Percentiles rank a stretch among this genome's conserved stretches.
These are phyloP conservation scores for Selenicereus undatus DNA, from an alignment of 148 eudicot species.

Conservation along the genomic window DNA sequence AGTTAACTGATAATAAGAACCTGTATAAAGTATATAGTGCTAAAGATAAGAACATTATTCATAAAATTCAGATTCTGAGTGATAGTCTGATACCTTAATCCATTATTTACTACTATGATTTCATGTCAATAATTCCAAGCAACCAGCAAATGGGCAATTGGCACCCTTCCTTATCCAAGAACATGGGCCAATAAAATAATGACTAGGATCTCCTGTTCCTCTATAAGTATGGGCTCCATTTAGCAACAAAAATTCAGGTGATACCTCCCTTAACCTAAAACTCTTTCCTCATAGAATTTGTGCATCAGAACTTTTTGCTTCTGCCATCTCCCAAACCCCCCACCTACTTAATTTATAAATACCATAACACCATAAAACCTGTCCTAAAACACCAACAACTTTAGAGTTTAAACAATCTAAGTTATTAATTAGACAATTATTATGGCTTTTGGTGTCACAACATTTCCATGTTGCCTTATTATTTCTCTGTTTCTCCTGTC, in stretches of 20 bases:
- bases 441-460: slow-evolving; percentile 15
- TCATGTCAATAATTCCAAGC: neutral
- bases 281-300: neutral
- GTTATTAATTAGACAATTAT: neutral
- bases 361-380: neutral
- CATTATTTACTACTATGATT: no score
- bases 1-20: no score
- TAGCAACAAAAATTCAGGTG: neutral
- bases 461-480: slow-evolving; percentile 3
- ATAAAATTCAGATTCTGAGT: no score
- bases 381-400: neutral
- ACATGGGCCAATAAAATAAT: neutral
- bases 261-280: neutral
- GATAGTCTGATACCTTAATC: no score
- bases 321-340: neutral
- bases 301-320: neutral
- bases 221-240: neutral
- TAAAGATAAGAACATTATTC: no score
- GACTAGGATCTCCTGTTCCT: neutral
- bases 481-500: slow-evolving; percentile 10
- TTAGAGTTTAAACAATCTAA: neutral
- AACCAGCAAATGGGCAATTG: neutral
- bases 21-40: no score
- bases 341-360: neutral
- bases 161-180: neutral